Percentiles rank a stretch among this genome's conserved stretches.
These are phyloP conservation scores for Candida palmyrensis DNA, from an alignment of 805 yeast genomes.

Conservation along the genomic window DNA sequence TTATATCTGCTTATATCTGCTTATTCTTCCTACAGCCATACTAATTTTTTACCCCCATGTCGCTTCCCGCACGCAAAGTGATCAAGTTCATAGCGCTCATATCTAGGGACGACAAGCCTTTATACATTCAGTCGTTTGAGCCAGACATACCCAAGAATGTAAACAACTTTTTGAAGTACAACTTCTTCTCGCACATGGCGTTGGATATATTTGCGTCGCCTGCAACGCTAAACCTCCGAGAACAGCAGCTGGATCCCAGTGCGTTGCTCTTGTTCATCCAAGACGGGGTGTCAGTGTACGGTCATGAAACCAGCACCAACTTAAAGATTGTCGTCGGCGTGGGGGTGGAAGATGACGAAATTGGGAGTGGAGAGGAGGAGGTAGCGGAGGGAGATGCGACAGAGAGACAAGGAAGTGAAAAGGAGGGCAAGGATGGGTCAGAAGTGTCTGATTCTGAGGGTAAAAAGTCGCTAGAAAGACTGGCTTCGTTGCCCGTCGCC, in stretches of 20 bases:
- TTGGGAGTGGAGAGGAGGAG: slow-evolving; percentile 20
- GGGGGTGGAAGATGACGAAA: slow-evolving; percentile 17
- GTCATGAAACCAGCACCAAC: slow-evolving; percentile 65
- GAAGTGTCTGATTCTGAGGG: background rate
- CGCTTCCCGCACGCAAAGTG: no score
- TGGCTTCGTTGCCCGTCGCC: slow-evolving; percentile 5
- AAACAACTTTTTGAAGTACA: slow-evolving; percentile 52
- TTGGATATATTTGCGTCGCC: slow-evolving; percentile 63
- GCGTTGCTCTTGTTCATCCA: slow-evolving; percentile 52
- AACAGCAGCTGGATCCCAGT: slow-evolving; percentile 19
- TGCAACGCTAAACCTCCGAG: slow-evolving; percentile 32
- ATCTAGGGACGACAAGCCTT: slow-evolving; percentile 53
- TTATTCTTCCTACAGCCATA: no score
- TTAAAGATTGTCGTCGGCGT: slow-evolving; percentile 59
- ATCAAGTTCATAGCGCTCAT: slow-evolving; percentile 55
- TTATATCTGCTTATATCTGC: no score
- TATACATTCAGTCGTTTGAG: slow-evolving; percentile 54
- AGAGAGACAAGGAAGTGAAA: slow-evolving; percentile 2
- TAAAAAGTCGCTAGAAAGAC: slow-evolving; percentile 1
- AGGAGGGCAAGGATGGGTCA: slow-evolving; percentile 2
- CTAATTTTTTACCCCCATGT: no score
- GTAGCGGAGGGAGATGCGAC: slow-evolving; percentile 9
- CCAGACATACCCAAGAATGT: slow-evolving; percentile 20
- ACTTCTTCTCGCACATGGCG: slow-evolving; percentile 73
- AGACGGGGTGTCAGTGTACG: slow-evolving; percentile 63